Conservation (phyloP, 768 basidiomycete genomes). For the Pleurotus ostreatus region DNA sequence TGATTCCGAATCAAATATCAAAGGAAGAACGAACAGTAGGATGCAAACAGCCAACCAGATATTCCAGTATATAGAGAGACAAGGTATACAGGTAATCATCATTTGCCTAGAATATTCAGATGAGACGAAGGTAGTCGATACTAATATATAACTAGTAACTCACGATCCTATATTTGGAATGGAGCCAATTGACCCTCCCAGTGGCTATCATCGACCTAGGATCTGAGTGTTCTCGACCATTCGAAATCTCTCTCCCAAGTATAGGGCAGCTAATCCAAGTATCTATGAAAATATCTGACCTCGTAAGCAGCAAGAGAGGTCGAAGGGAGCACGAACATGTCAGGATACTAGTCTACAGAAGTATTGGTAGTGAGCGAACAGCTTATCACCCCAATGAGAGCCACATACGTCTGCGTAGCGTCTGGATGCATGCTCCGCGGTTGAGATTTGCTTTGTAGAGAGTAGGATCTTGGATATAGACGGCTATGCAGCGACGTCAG, state of each 20-base stretch:
- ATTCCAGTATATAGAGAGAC: constrained; percentile 25
- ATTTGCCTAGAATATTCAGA: constrained; percentile 19
- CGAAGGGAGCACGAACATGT: constrained; percentile 23
- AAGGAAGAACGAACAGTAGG: neutral
- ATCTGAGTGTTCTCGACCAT: constrained; percentile 15
- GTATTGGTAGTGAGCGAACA: neutral
- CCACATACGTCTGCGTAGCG: constrained; percentile 46
- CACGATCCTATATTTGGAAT: constrained; percentile 34
- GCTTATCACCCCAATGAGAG: neutral
- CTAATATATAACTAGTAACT: neutral
- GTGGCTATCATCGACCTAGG: constrained; percentile 32
- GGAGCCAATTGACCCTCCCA: constrained; percentile 34
- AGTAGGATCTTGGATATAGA: constrained; percentile 39
- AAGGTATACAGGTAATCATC: constrained; percentile 29
- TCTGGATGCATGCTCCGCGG: constrained; percentile 30
- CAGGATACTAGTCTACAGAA: constrained; percentile 36
- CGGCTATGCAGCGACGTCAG: constrained; percentile 26
- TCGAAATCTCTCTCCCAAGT: constrained; percentile 13
- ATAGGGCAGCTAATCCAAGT: constrained; percentile 33
- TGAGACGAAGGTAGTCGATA: neutral
- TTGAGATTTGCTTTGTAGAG: constrained; percentile 37
- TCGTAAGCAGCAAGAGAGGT: too few relatives aligned
- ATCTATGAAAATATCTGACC: neutral
- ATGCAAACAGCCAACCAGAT: constrained; percentile 24
- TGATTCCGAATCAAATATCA: constrained; percentile 9